Evolutionary conservation across 805 yeast genomes (phyloP), one percentile per base, ranked within the genome.

Genomic region (Starmerella tilneyi): DNA sequence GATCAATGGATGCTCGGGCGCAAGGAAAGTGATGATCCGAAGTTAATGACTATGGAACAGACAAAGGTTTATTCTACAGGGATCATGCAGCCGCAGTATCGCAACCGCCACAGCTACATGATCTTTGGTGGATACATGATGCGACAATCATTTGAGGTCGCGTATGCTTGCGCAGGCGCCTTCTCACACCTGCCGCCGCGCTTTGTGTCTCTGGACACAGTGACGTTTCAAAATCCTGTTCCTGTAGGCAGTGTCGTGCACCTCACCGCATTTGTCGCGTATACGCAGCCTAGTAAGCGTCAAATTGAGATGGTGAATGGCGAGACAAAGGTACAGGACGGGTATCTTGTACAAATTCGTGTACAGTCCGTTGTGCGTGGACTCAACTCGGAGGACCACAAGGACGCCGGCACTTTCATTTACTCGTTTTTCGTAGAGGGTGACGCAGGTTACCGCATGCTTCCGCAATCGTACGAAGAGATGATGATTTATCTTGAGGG

Each of bases 21-120:
- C 21, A 17, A 15, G 4, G 23, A 33, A 7, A 17, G 12, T 4
- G 19, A 3, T 15, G 42, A 33, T 22, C 19, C 41, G 20, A 74
- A 74, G 50, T 62, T 79, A 24, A 67, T 71, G 36, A 74, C 74
- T 54, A 82, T 85, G 94, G 71, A 74, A 41, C 80, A 84, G 50
- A 79, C 96, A 1, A 66, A 63, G 43, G 72, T 83, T 43, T 68
- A 74, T 43, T 81, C 94, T 9, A 84, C 95, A 6, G 73, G 80
- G 57, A 78, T 86, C 64, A 89, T 88, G 89, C 96, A 88, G 65
- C 96, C 96, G 1, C 96, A 88, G 67, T 88, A 86, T 67, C 76
- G 96, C 65, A 88, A 88, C 68, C 76, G 95, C 61, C 95, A 88
- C 61, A 82, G 94, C 3, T 84, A 81, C 65, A 85, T 86, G 84